phyloP scores from a whole-genome alignment of 495 filamentous ascomycete genomes.

The Penicillium fimorum region DNA sequence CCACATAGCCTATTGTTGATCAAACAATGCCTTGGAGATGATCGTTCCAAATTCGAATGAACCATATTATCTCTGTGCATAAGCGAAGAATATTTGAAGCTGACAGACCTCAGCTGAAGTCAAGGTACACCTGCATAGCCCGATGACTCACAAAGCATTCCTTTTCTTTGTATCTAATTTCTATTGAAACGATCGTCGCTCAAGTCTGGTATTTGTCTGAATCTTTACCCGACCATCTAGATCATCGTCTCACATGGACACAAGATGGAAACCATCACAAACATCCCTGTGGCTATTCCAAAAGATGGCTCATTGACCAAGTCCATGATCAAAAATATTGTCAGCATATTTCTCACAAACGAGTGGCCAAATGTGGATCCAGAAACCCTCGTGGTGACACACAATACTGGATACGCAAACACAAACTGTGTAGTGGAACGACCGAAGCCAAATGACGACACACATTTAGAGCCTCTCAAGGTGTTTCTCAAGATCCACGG shows the following conservation, averaged over 20 bases:
- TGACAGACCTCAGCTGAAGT: too few relatives aligned
- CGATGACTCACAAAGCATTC: not conserved
- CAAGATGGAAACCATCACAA: not conserved
- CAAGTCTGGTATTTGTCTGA: too few relatives aligned
- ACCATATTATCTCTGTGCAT: too few relatives aligned
- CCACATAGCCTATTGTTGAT: too few relatives aligned
- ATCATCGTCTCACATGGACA: not conserved
- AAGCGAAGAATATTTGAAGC: too few relatives aligned
- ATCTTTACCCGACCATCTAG: not conserved
- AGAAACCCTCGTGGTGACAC: conserved; percentile 19
- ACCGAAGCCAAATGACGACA: conserved; percentile 12
- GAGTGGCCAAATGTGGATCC: conserved; percentile 32
- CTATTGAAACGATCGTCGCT: not conserved
- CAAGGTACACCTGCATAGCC: too few relatives aligned
- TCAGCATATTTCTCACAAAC: conserved; percentile 24
- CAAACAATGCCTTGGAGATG: too few relatives aligned
- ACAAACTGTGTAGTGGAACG: conserved; percentile 27
- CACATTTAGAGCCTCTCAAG: conserved; percentile 20
- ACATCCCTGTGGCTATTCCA: conserved; percentile 22
- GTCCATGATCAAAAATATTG: conserved; percentile 18
- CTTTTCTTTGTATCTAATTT: not conserved
- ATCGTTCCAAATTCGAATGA: too few relatives aligned
- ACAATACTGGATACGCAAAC: conserved; percentile 26
- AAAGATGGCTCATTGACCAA: conserved; percentile 25
- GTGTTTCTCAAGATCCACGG: conserved; percentile 31